A percentile compares a stretch with the other conserved stretches of the same genome.
phyloP scores from a whole-genome alignment of 176 grass and related monocot genomes.

The Eragrostis nindensis region DNA sequence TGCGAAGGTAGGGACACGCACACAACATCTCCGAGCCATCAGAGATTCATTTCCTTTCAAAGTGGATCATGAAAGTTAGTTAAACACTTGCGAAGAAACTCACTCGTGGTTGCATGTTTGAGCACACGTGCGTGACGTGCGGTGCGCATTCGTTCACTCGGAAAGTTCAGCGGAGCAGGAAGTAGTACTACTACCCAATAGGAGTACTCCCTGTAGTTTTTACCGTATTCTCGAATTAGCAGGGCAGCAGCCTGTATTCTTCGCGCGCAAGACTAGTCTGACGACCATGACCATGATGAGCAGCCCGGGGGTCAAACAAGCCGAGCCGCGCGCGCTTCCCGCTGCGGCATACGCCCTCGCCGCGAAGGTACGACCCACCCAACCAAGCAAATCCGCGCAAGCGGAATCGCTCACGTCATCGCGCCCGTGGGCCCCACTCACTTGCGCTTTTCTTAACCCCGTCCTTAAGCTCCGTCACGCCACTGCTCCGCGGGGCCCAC shows the following conservation, averaged over 20 bases:
- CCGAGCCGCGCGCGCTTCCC: background rate
- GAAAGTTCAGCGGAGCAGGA: too few species aligned
- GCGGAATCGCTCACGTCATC: background rate
- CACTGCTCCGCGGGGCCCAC: too few species aligned
- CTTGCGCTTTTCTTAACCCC: background rate
- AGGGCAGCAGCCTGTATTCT: too few species aligned
- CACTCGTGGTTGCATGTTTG: background rate
- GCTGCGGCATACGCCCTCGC: background rate
- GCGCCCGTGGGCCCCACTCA: background rate
- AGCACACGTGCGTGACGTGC: background rate
- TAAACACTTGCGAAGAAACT: constrained; percentile 38
- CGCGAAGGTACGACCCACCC: too few species aligned
- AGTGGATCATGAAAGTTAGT: background rate
- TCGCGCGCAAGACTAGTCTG: constrained; percentile 4
- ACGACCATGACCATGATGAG: background rate
- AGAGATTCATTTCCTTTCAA: too few species aligned
- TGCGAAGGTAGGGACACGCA: too few species aligned
- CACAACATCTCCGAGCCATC: too few species aligned
- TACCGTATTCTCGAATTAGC: too few species aligned
- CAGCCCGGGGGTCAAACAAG: background rate
- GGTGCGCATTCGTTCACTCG: too few species aligned
- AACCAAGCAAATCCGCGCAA: background rate
- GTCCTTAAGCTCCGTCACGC: too few species aligned
- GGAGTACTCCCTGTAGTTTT: too few species aligned
- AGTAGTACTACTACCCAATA: too few species aligned